A percentile compares a stretch with the other conserved stretches of the same genome.
These are phyloP conservation scores for Aspergillus caelatus DNA, from an alignment of 2,329 filamentous ascomycete species.

Conservation along the genomic window DNA sequence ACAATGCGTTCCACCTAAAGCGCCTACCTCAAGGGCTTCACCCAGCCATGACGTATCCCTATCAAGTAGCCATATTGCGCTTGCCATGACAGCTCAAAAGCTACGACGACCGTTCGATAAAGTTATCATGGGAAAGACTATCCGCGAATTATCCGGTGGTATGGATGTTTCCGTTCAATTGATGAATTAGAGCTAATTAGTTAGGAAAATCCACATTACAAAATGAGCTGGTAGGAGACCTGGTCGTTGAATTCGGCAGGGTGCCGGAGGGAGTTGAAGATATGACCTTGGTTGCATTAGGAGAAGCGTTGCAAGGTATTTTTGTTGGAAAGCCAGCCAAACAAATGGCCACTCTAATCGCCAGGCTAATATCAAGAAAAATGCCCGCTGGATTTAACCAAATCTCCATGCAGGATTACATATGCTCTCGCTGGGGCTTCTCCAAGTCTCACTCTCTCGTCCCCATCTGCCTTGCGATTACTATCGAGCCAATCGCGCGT, in stretches of 20 bases:
- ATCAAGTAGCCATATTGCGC: constrained; percentile 16
- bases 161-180: background rate
- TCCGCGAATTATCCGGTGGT: constrained; percentile 35
- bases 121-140: constrained; percentile 27
- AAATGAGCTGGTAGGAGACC: constrained; percentile 50
- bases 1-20: background rate
- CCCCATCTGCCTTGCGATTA: constrained; percentile 26
- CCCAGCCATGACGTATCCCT: constrained; percentile 12
- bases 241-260: constrained; percentile 44
- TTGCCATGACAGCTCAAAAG: constrained; percentile 23
- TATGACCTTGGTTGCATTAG: constrained; percentile 37
- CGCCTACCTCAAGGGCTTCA: background rate
- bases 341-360: constrained; percentile 31
- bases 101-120: constrained; percentile 20
- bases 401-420: constrained; percentile 22
- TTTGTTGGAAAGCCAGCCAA: constrained; percentile 38
- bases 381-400: constrained; percentile 34
- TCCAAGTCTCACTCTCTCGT: constrained; percentile 22
- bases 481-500: constrained; percentile 24
- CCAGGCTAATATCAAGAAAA: constrained; percentile 31
- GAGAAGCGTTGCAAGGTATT: constrained; percentile 29
- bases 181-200: background rate
- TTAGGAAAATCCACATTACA: constrained; percentile 47
- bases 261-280: constrained; percentile 47
- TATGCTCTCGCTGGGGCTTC: constrained; percentile 32